phyloP scores from a whole-genome alignment of 257 asterid genomes.

The Solanum commersonii region DNA sequence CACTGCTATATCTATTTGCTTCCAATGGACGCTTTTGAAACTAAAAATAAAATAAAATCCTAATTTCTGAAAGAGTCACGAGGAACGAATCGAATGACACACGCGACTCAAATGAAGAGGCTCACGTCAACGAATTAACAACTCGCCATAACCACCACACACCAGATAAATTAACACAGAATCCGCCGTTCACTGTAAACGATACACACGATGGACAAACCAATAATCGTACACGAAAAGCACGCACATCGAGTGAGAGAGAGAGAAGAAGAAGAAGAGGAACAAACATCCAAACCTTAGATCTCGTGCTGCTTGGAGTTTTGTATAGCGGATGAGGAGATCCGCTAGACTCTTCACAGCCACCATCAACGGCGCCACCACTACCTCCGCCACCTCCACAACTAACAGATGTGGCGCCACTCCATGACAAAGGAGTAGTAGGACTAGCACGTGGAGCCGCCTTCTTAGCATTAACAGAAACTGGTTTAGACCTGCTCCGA shows the following conservation, averaged over 20 bases:
- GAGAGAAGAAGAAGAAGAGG: background rate
- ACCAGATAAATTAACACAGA: background rate
- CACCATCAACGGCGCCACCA: slow-evolving; percentile 19
- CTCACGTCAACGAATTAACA: background rate
- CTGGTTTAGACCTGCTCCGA: slow-evolving; percentile 55
- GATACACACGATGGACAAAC: background rate
- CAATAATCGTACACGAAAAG: background rate
- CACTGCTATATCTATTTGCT: slow-evolving; percentile 27
- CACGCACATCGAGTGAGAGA: background rate
- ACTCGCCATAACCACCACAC: slow-evolving; percentile 3
- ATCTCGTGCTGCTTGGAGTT: slow-evolving; percentile 29
- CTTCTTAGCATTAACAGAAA: slow-evolving; percentile 14
- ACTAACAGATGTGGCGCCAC: slow-evolving; percentile 51
- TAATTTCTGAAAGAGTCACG: slow-evolving; percentile 11
- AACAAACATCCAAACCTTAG: slow-evolving; percentile 37
- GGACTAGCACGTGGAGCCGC: slow-evolving; percentile 49
- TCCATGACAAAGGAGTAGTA: slow-evolving; percentile 65
- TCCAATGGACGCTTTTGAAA: slow-evolving; percentile 16
- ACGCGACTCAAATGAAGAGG: slow-evolving; percentile 10
- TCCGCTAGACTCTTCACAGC: slow-evolving; percentile 32
- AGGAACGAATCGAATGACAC: slow-evolving; percentile 10
- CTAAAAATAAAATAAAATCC: slow-evolving; percentile 16
- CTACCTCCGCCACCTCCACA: slow-evolving; percentile 31
- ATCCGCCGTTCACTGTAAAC: slow-evolving; percentile 13
- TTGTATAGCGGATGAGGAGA: background rate